Evolutionary conservation across 1,284 basidiomycete genomes (phyloP).

Genomic region (Ustilago sp.): DNA sequence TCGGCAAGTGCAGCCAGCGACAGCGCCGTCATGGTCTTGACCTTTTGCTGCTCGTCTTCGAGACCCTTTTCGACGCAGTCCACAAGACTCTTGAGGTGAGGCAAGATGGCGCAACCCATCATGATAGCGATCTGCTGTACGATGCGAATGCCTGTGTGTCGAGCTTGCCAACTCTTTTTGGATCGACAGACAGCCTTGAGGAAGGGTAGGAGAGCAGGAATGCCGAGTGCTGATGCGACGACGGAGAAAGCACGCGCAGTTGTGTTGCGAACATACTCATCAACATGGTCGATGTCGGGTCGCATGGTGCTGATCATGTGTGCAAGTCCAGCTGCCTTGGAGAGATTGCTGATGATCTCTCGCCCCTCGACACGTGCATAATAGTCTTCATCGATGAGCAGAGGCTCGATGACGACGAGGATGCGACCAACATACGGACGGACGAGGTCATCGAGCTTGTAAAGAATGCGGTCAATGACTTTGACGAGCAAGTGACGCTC

Average conservation of each 20-base stretch:
- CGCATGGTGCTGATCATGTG: slow-evolving; percentile 99
- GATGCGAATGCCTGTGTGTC: slow-evolving; percentile 98
- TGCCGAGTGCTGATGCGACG: slow-evolving; percentile 96
- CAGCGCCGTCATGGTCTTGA: slow-evolving; percentile 97
- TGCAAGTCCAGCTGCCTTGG: slow-evolving; percentile 97
- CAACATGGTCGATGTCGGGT: slow-evolving; percentile 98
- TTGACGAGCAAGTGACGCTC: slow-evolving; percentile 98
- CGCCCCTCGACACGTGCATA: slow-evolving; percentile 99
- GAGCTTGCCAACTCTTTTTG: slow-evolving; percentile 99
- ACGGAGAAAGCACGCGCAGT: slow-evolving; percentile 99
- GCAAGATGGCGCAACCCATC: slow-evolving; percentile 99
- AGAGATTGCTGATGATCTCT: slow-evolving; percentile 98
- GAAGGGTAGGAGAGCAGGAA: slow-evolving; percentile 96
- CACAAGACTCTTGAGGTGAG: slow-evolving; percentile 94
- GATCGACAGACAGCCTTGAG: slow-evolving; percentile 97
- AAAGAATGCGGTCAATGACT: slow-evolving; percentile 97
- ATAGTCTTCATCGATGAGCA: slow-evolving; percentile 99
- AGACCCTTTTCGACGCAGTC: slow-evolving; percentile 96
- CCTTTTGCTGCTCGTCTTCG: slow-evolving; percentile 98
- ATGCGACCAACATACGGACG: slow-evolving; percentile 99
- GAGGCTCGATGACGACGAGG: slow-evolving; percentile 97
- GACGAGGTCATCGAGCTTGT: slow-evolving; percentile 98
- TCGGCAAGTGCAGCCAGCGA: slow-evolving; percentile 96
- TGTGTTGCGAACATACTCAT: slow-evolving; percentile 99
- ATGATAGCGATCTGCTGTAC: slow-evolving; percentile 99